Conservation (phyloP, 805 yeast genomes). For the Candida dajiaensis region DNA sequence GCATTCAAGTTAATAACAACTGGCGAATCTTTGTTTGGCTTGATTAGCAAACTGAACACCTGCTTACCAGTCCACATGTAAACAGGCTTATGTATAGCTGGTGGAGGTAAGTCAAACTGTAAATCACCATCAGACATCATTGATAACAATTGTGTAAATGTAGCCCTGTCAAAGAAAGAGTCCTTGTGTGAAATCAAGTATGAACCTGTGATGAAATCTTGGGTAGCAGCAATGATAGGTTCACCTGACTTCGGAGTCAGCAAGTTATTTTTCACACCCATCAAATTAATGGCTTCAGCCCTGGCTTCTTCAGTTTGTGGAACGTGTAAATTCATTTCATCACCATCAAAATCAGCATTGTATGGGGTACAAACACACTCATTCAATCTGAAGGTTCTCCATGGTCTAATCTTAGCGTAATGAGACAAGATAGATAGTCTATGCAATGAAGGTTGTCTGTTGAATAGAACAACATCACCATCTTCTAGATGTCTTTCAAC, state of each 20-base stretch:
- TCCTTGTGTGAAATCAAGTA: slow-evolving; percentile 90
- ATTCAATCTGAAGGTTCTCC: slow-evolving; percentile 95
- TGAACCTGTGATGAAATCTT: slow-evolving; percentile 97
- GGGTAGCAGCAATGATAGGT: slow-evolving; percentile 99
- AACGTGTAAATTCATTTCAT: slow-evolving; percentile 97
- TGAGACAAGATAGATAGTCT: slow-evolving; percentile 91
- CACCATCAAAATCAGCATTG: slow-evolving; percentile 99
- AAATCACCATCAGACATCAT: slow-evolving; percentile 94
- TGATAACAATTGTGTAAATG: slow-evolving; percentile 73
- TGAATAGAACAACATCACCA: slow-evolving; percentile 92
- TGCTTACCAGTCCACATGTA: slow-evolving; percentile 98
- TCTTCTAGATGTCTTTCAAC: slow-evolving; percentile 97
- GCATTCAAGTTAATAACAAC: slow-evolving; percentile 91
- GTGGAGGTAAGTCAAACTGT: slow-evolving; percentile 93
- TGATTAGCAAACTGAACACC: slow-evolving; percentile 79
- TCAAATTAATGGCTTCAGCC: slow-evolving; percentile 95
- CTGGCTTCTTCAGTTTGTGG: slow-evolving; percentile 99
- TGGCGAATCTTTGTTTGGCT: slow-evolving; percentile 69
- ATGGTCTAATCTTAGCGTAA: slow-evolving; percentile 92
- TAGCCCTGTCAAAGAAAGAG: slow-evolving; percentile 83
- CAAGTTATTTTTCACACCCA: slow-evolving; percentile 96
- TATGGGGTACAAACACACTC: slow-evolving; percentile 99
- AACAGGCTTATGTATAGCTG: slow-evolving; percentile 85
- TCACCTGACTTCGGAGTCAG: slow-evolving; percentile 97
- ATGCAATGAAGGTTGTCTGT: slow-evolving; percentile 97